Conservation (phyloP, 257 asterid species). For the Przewalskia tangutica region DNA sequence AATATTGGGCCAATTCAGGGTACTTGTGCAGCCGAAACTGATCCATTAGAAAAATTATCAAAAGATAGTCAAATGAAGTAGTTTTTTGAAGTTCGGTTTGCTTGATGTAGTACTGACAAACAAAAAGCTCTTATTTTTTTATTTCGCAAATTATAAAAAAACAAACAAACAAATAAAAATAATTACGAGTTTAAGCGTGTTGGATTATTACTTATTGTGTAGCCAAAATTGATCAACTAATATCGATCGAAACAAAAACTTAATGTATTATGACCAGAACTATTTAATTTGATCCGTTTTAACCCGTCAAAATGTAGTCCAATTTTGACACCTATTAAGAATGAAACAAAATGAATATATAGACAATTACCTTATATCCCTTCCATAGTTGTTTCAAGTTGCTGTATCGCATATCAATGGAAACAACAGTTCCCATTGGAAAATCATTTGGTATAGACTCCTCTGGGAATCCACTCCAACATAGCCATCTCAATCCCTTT, state of each 20-base stretch:
- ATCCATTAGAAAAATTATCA: too few relatives aligned
- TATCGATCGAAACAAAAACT: neutral
- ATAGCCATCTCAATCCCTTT: slow-evolving; percentile 12
- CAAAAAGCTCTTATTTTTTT: too few relatives aligned
- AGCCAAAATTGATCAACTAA: neutral
- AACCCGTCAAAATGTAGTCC: too few relatives aligned
- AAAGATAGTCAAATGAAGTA: too few relatives aligned
- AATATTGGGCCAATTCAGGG: neutral
- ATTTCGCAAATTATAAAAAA: too few relatives aligned
- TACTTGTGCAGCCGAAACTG: too few relatives aligned
- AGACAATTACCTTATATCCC: slow-evolving; percentile 7
- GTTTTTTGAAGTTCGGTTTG: too few relatives aligned
- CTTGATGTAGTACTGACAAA: too few relatives aligned
- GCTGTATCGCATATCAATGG: slow-evolving; percentile 15
- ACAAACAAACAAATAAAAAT: too few relatives aligned
- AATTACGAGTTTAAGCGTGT: too few relatives aligned
- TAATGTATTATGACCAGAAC: too few relatives aligned
- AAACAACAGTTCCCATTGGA: slow-evolving; percentile 4
- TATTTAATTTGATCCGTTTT: neutral
- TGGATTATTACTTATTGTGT: too few relatives aligned
- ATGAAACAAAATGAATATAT: neutral
- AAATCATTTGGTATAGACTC: slow-evolving; percentile 13
- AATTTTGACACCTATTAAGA: neutral
- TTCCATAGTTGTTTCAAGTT: slow-evolving; percentile 9
- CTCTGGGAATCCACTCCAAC: slow-evolving; percentile 9